Evolutionary conservation across 164 flowering plant species (phyloP).

Genomic region (Annona cherimola): DNA sequence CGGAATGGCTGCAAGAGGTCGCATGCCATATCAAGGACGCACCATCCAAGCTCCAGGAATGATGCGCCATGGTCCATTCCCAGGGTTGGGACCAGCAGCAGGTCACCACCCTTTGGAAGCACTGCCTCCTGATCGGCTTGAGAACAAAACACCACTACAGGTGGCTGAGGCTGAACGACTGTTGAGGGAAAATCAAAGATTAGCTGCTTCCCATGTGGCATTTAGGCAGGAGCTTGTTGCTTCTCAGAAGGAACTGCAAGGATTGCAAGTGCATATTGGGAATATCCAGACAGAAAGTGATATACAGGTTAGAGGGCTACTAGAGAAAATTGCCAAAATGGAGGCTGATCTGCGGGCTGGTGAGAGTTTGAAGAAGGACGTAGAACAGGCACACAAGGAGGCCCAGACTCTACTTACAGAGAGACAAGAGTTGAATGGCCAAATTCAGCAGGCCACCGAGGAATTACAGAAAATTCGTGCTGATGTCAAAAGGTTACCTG

Average conservation of each 20-base stretch:
- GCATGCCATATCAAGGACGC: constrained; percentile 37
- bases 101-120: constrained; percentile 28
- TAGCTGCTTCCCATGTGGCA: constrained; percentile 50
- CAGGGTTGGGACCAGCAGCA: constrained; percentile 26
- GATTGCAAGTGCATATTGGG: constrained; percentile 54
- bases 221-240: constrained; percentile 56
- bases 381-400: constrained; percentile 63
- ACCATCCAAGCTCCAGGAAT: constrained; percentile 46
- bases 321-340: constrained; percentile 70
- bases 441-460: constrained; percentile 40
- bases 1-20: constrained; percentile 49
- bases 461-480: constrained; percentile 49
- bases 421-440: constrained; percentile 45
- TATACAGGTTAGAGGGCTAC: constrained; percentile 57
- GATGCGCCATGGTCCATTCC: constrained; percentile 59
- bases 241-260: constrained; percentile 53
- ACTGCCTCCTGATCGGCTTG: constrained; percentile 35
- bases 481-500: constrained; percentile 47
- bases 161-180: constrained; percentile 62
- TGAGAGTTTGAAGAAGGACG: constrained; percentile 53
- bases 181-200: constrained; percentile 56
- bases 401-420: constrained; percentile 50
- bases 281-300: constrained; percentile 76
- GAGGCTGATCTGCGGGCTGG: constrained; percentile 58
- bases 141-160: constrained; percentile 49